Conservation (phyloP, 139 green algal genomes). For the Micractinium sp. region DNA sequence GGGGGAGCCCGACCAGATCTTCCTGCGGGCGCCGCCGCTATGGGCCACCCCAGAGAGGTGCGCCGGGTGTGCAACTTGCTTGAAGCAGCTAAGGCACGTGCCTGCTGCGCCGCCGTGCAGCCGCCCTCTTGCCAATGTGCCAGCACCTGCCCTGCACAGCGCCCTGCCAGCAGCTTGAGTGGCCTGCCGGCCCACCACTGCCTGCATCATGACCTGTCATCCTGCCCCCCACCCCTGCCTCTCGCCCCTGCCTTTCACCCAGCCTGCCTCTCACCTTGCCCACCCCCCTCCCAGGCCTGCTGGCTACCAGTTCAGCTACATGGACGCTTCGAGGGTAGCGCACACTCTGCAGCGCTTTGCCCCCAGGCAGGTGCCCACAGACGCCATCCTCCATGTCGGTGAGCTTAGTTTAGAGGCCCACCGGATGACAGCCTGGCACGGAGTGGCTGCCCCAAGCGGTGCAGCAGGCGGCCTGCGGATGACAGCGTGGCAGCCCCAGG, state of each 20-base stretch:
- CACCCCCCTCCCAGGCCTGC: slow-evolving; percentile 43
- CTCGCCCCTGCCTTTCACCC: not conserved
- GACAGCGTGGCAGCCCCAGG: too few relatives aligned
- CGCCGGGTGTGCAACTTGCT: not conserved
- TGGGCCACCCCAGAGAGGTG: slow-evolving; percentile 46
- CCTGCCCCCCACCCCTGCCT: not conserved
- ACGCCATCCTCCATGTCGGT: slow-evolving; percentile 57
- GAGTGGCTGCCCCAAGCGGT: too few relatives aligned
- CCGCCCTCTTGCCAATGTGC: too few relatives aligned
- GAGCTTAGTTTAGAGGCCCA: not conserved
- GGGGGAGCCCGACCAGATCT: slow-evolving; percentile 82
- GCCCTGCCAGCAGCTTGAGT: too few relatives aligned
- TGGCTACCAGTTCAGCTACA: slow-evolving; percentile 85
- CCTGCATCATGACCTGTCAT: too few relatives aligned
- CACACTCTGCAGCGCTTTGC: slow-evolving; percentile 51
- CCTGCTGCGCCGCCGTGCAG: too few relatives aligned
- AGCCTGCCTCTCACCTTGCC: too few relatives aligned
- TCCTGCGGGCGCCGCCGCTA: slow-evolving; percentile 72
- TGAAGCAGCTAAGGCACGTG: too few relatives aligned
- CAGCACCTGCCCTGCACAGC: too few relatives aligned
- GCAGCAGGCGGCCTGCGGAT: too few relatives aligned
- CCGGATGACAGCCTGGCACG: too few relatives aligned
- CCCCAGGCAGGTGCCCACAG: slow-evolving; percentile 33
- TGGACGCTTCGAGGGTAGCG: slow-evolving; percentile 48
- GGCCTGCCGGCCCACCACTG: too few relatives aligned